Evolutionary conservation across 2,329 filamentous ascomycete species (phyloP).

Genomic region (Cladophialophora yegresii): DNA sequence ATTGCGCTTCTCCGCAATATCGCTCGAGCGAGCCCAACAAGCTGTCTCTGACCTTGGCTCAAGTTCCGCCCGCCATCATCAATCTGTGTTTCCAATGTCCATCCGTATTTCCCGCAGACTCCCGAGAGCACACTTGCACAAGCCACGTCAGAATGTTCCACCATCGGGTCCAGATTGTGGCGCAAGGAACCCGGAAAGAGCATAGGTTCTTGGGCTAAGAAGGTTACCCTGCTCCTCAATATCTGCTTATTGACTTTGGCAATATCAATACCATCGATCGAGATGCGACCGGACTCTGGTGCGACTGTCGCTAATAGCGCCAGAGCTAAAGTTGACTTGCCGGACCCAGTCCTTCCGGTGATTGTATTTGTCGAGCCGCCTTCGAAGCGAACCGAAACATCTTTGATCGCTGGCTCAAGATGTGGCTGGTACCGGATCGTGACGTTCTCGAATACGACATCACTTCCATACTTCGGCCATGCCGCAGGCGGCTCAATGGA

Average conservation of each 20-base stretch:
- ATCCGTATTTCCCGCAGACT: conserved; percentile 58
- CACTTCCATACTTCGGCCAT: conserved; percentile 73
- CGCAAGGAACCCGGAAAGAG: conserved; percentile 64
- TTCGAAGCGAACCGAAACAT: conserved; percentile 72
- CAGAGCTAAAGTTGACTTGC: conserved; percentile 75
- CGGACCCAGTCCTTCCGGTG: conserved; percentile 76
- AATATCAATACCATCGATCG: conserved; percentile 64
- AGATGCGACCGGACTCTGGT: conserved; percentile 58
- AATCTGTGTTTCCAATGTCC: conserved; percentile 58
- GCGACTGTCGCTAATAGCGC: conserved; percentile 60
- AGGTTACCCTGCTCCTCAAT: conserved; percentile 64
- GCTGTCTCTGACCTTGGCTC: conserved; percentile 65
- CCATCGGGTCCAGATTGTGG: conserved; percentile 63
- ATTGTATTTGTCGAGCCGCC: conserved; percentile 77
- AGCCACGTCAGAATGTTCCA: conserved; percentile 58
- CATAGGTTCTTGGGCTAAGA: conserved; percentile 68
- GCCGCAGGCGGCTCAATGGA: conserved; percentile 68
- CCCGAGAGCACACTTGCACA: conserved; percentile 57
- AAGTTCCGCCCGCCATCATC: conserved; percentile 64
- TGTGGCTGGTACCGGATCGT: conserved; percentile 78
- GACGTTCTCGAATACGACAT: conserved; percentile 74
- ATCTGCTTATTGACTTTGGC: conserved; percentile 60
- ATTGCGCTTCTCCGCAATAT: conserved; percentile 62
- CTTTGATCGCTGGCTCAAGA: conserved; percentile 69
- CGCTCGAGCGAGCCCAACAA: conserved; percentile 65